Base-by-base conservation (phyloP, 345 rosid species). In the Gossypium bickii region DNA sequence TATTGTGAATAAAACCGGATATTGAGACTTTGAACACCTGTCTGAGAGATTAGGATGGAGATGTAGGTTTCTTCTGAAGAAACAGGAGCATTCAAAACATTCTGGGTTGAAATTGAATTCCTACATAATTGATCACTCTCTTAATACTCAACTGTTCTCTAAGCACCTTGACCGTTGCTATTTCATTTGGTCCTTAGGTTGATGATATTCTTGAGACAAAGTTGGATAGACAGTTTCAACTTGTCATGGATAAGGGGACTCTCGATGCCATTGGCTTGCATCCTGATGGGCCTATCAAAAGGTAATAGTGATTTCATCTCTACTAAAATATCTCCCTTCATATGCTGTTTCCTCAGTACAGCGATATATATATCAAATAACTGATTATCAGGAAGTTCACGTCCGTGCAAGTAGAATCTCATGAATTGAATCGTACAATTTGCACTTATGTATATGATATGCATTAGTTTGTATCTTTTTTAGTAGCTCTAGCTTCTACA, bases 221-320 rank as follows among this genome's bases (percentile, higher is more conserved):
- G 72, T 57, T 93, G 79, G 88, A 87, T 49, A 82, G 81, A 67
- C 89, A 86, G 74, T 95, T 90, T 86, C 84, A 81, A 79, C 92
- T 93, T 79, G 97, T 93, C 77, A 85, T 95, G 86, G 99, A 95
- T 85, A 93, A 95, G 85, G 99, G 98, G 71, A 95, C 99, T 48
- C 80, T 95, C 53, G 99, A 95, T 86, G 99, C 98, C 63, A 90
- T 95, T 77, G 98, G 99, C 58, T 85, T 95, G 89, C 98, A 95
- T 80, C 99, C 99, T 20, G 98, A 93, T 78, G 99, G 97, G 61
- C 85, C 86, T 34, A 78, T 87, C 73, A 95, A 89, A 88, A 95
- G 98, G 99, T 95, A 83, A 77, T 7, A 66, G 15, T 44, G 16
- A 45, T 27, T 25, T 61, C 3, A 18, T 61, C 70, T 49, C 13